Percentiles rank a stretch among this genome's conserved stretches.
These are phyloP conservation scores for Neurospora sp. DNA, from an alignment of 495 filamentous ascomycete species.

Conservation along the genomic window DNA sequence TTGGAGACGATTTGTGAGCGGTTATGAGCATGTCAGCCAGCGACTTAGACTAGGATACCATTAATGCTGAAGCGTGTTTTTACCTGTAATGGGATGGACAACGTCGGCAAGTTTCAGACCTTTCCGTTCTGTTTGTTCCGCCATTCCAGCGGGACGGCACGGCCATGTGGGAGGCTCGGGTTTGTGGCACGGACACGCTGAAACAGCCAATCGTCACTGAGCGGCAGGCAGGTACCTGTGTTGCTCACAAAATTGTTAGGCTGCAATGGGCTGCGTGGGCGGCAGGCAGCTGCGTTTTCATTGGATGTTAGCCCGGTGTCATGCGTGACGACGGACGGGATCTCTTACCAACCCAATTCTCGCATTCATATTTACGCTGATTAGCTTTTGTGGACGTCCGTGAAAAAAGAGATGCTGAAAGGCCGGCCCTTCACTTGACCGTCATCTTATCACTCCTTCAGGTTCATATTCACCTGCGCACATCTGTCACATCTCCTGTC, in stretches of 20 bases:
- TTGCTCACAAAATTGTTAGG: not conserved
- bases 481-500: no score
- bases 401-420: not conserved
- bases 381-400: not conserved
- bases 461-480: no score
- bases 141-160: not conserved
- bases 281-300: not conserved
- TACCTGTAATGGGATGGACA: no score
- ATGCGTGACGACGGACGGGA: not conserved
- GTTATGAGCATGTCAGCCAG: not conserved
- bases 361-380: no score
- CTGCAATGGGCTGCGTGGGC: not conserved
- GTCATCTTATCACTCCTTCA: not conserved
- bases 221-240: not conserved
- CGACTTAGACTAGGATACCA: not conserved
- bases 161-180: not conserved
- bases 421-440: no score
- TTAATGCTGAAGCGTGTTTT: not conserved
- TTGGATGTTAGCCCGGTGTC: not conserved
- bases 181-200: not conserved
- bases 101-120: not conserved
- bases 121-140: not conserved
- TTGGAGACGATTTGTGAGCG: slow-evolving; percentile 11
- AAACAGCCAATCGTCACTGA: not conserved
- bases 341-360: not conserved